A percentile compares a stretch with the other conserved stretches of the same genome.
phyloP scores from a whole-genome alignment of 139 green algal species.

The Dunaliella primolecta region DNA sequence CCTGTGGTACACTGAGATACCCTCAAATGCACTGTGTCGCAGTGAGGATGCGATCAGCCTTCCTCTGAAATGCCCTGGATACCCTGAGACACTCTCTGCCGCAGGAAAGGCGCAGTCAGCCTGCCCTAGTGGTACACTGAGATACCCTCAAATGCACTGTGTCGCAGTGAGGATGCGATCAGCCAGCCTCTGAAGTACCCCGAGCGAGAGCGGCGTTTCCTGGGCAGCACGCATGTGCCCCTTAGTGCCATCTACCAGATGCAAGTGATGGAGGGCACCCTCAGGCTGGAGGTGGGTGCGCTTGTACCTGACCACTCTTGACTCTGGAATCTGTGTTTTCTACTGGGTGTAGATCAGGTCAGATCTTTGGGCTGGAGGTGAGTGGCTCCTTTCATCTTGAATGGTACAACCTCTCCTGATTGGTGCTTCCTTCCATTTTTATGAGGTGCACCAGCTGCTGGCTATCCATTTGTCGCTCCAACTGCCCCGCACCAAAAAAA shows the following conservation, averaged over 20 bases:
- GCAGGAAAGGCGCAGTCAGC: no score
- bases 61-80: constrained; percentile 35
- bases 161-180: constrained; percentile 27
- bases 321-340: not conserved
- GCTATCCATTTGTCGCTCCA: no score
- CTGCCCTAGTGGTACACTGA: no score
- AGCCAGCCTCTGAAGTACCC: constrained; percentile 34
- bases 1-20: no score
- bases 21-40: no score
- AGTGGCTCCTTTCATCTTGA: not conserved
- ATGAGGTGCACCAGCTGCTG: not conserved
- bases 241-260: constrained; percentile 57
- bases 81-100: no score
- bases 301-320: no score
- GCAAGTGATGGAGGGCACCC: constrained; percentile 41
- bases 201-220: constrained; percentile 52
- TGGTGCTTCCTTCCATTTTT: not conserved
- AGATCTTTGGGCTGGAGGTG: no score
- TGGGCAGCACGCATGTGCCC: constrained; percentile 51
- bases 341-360: no score
- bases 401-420: not conserved
- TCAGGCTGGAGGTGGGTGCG: constrained; percentile 38
- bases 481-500: no score
- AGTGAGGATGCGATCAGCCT: constrained; percentile 28
- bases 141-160: no score